Evolutionary conservation across 148 eudicot genomes (phyloP).

Genomic region (Heliosperma pusillum): DNA sequence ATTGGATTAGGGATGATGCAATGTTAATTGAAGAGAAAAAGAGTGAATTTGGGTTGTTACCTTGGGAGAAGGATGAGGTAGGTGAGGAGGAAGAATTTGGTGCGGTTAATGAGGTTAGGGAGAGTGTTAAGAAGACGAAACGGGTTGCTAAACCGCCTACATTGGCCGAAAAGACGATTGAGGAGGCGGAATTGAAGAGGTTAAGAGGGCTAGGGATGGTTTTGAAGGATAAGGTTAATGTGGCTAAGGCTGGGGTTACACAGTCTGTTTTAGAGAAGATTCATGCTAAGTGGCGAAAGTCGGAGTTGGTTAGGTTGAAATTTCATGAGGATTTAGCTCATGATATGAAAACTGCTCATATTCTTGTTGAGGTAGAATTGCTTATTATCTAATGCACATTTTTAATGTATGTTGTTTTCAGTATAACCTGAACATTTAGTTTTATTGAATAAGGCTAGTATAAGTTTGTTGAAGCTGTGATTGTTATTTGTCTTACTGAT

Average conservation of each 20-base stretch:
- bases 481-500: background rate
- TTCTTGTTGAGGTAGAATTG: conserved; percentile 67
- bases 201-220: conserved; percentile 81
- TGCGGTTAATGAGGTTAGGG: conserved; percentile 27
- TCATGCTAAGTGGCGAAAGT: conserved; percentile 83
- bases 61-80: conserved; percentile 74
- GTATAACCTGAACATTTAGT: background rate
- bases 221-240: conserved; percentile 77
- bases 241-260: conserved; percentile 89
- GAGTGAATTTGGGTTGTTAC: conserved; percentile 48
- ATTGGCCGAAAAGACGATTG: conserved; percentile 82
- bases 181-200: conserved; percentile 83
- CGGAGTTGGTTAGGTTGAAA: conserved; percentile 83
- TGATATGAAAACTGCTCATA: conserved; percentile 97
- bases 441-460: background rate
- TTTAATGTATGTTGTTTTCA: background rate
- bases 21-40: conserved; percentile 48
- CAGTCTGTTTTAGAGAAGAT: conserved; percentile 75
- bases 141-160: conserved; percentile 56
- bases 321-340: conserved; percentile 86
- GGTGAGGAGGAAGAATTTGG: conserved; percentile 26
- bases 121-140: conserved; percentile 32
- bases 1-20: conserved; percentile 83
- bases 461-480: background rate
- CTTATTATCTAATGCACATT: background rate